A percentile compares a stretch with the other conserved stretches of the same genome.
Evolutionary conservation across 202 grass and related monocot species (phyloP).

Genomic region (Carex arenaria): DNA sequence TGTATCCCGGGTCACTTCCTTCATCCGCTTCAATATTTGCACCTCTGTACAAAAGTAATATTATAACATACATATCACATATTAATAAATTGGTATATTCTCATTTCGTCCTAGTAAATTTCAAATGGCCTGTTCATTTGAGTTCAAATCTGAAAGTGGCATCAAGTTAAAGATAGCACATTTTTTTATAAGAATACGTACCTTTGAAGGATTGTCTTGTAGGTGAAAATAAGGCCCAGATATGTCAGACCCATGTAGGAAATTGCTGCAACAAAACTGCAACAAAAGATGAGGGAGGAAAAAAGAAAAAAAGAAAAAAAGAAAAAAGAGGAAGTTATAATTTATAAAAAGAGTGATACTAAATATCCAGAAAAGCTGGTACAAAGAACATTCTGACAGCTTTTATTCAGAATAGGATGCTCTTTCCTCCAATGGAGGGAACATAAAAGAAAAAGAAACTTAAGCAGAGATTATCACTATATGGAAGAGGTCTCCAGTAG

Average conservation of each 20-base stretch:
- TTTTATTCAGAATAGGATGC: not conserved
- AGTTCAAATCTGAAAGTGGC: not conserved
- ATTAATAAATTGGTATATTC: slow-evolving; percentile 2
- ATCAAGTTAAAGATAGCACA: not conserved
- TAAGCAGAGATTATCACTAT: not conserved
- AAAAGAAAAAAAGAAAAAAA: not conserved
- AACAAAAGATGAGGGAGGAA: not conserved
- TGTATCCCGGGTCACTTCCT: slow-evolving; percentile 25
- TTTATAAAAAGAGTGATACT: not conserved
- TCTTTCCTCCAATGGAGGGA: not conserved
- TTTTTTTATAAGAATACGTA: slow-evolving; percentile 24
- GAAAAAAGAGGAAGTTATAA: not conserved
- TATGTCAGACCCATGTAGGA: slow-evolving; percentile 83
- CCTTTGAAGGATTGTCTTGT: slow-evolving; percentile 84
- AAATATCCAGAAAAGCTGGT: not conserved
- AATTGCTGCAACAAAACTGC: slow-evolving; percentile 70
- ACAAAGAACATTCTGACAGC: slow-evolving; percentile 1
- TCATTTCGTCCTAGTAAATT: not conserved
- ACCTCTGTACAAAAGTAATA: slow-evolving; percentile 36
- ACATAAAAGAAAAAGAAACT: not conserved
- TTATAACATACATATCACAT: not conserved
- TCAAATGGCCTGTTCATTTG: not conserved
- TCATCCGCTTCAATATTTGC: slow-evolving; percentile 49
- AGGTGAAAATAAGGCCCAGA: slow-evolving; percentile 67
- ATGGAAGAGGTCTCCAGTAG: not conserved